phyloP scores from a whole-genome alignment of 805 yeast genomes.

The Candida yuanshanica region DNA sequence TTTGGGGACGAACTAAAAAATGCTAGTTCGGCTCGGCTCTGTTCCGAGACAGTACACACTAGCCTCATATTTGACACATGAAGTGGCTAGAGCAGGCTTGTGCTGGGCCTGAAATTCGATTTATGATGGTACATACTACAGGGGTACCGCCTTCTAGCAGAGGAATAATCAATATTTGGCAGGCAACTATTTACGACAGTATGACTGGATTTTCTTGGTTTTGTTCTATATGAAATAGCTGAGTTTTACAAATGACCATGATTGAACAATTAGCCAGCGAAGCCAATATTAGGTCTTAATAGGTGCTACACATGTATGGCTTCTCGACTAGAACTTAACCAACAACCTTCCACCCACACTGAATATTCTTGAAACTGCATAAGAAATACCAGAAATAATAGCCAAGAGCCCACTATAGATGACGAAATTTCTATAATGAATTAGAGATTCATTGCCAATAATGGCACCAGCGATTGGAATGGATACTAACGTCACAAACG shows the following conservation, averaged over 20 bases:
- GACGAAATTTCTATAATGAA: conserved; percentile 32
- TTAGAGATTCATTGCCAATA: conserved; percentile 32
- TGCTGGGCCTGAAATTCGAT: too few species aligned
- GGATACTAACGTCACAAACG: conserved; percentile 45
- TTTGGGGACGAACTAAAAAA: too few species aligned
- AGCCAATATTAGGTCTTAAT: too few species aligned
- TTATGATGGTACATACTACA: too few species aligned
- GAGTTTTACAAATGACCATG: not conserved
- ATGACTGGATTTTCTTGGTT: too few species aligned
- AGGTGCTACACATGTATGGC: too few species aligned
- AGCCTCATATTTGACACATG: not conserved
- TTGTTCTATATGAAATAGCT: too few species aligned
- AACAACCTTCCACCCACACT: conserved; percentile 33
- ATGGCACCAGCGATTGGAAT: conserved; percentile 48
- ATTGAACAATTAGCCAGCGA: too few species aligned
- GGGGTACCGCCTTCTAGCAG: too few species aligned
- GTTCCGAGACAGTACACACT: not conserved
- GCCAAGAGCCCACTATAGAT: conserved; percentile 31
- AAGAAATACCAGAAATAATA: conserved; percentile 32
- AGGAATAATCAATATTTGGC: too few species aligned
- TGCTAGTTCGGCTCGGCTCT: not conserved
- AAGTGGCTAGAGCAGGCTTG: too few species aligned
- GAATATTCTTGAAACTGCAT: conserved; percentile 38
- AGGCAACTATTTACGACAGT: too few species aligned
- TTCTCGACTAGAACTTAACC: not conserved